A percentile compares a stretch with the other conserved stretches of the same genome.
These are phyloP conservation scores for Globisporangium middletonii DNA, from an alignment of 352 stramenopile genomes.

Conservation along the genomic window DNA sequence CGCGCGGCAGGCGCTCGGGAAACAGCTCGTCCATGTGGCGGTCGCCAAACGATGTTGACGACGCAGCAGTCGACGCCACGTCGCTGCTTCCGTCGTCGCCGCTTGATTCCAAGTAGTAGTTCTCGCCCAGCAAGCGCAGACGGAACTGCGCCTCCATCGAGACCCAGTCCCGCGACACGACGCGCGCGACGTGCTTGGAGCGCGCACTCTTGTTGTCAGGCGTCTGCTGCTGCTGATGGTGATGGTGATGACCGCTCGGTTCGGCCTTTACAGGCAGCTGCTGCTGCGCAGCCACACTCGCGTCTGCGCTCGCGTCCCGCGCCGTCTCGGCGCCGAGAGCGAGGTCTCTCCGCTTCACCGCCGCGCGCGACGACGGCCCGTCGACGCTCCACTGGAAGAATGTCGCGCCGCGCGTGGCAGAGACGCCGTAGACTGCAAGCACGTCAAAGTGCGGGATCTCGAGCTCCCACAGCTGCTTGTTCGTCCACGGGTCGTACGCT, in stretches of 20 bases:
- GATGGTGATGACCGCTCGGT: not conserved
- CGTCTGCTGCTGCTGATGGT: not conserved
- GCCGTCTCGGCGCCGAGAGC: not conserved
- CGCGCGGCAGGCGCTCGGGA: slow-evolving; percentile 10
- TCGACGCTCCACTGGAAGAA: slow-evolving; percentile 76
- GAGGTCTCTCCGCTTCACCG: slow-evolving; percentile 1
- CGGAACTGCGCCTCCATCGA: slow-evolving; percentile 43
- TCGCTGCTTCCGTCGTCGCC: slow-evolving; percentile 21
- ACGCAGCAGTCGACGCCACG: not conserved
- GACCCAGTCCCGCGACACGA: slow-evolving; percentile 14
- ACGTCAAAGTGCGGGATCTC: slow-evolving; percentile 67
- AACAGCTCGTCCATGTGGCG: slow-evolving; percentile 17
- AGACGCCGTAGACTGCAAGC: slow-evolving; percentile 63
- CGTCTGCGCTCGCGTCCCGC: not conserved
- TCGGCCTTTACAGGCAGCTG: slow-evolving; percentile 2
- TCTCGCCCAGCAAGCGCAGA: slow-evolving; percentile 42
- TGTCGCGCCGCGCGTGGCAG: slow-evolving; percentile 33
- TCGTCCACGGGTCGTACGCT: slow-evolving; percentile 65
- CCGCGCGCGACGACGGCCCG: slow-evolving; percentile 47
- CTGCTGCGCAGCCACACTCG: not conserved
- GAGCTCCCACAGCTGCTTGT: slow-evolving; percentile 67
- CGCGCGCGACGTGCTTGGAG: slow-evolving; percentile 19
- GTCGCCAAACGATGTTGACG: slow-evolving; percentile 18
- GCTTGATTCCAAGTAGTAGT: slow-evolving; percentile 60
- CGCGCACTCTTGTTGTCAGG: not conserved